phyloP scores from a whole-genome alignment of 1,284 basidiomycete genomes.

The Retiboletus fuscus region DNA sequence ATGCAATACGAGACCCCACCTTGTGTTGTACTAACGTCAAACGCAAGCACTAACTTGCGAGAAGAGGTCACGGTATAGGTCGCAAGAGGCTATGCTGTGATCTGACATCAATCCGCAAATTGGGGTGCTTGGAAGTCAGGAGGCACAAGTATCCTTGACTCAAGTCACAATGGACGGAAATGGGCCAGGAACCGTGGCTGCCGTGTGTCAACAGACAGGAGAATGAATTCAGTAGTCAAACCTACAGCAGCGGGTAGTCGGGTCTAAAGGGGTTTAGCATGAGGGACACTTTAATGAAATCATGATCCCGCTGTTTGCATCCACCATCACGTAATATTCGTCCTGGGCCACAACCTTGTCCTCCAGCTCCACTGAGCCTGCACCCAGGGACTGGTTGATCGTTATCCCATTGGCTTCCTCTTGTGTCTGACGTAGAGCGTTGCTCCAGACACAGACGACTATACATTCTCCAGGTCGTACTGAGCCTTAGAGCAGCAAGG shows the following conservation, averaged over 20 bases:
- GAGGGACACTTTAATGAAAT: conserved; percentile 11
- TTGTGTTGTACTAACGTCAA: conserved; percentile 65
- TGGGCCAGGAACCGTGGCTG: not conserved
- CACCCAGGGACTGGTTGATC: no score
- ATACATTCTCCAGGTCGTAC: no score
- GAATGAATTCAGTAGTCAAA: no score
- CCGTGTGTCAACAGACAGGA: conserved; percentile 16
- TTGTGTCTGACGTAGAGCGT: no score
- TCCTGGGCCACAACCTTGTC: no score
- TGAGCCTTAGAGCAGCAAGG: no score
- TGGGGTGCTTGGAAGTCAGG: not conserved
- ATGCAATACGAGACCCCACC: conserved; percentile 61
- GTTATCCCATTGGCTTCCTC: no score
- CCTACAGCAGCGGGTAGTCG: conserved; percentile 8
- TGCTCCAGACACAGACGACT: no score
- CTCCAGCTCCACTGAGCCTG: no score
- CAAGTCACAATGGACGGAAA: not conserved
- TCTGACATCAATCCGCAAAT: not conserved
- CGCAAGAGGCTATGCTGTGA: conserved; percentile 40
- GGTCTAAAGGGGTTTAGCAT: not conserved
- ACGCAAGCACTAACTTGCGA: conserved; percentile 59
- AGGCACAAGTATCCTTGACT: no score
- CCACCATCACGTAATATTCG: not conserved
- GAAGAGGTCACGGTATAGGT: conserved; percentile 48
- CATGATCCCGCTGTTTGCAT: conserved; percentile 6